Evolutionary conservation across 352 stramenopile species (phyloP).

Genomic region (Globisporangium apiculatum): DNA sequence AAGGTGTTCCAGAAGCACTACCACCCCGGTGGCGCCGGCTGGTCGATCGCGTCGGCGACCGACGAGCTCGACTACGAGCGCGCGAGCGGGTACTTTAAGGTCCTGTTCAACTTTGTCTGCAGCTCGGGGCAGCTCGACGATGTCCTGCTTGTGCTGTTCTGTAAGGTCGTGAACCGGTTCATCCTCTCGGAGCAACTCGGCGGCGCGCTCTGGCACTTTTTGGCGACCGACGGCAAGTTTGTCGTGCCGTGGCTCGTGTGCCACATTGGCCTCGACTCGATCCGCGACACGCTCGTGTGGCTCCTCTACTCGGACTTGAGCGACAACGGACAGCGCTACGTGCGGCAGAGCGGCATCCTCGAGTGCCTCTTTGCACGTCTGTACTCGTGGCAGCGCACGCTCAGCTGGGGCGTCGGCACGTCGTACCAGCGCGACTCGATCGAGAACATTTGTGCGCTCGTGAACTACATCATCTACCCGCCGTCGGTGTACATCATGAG

Average conservation of each 20-base stretch:
- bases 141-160: constrained; percentile 78
- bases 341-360: constrained; percentile 66
- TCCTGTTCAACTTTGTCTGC: constrained; percentile 81
- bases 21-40: constrained; percentile 23
- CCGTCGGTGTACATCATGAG: constrained; percentile 84
- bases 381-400: constrained; percentile 75
- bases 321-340: constrained; percentile 44
- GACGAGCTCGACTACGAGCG: constrained; percentile 48
- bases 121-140: constrained; percentile 57
- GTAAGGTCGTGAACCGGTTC: constrained; percentile 82
- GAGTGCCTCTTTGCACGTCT: constrained; percentile 70
- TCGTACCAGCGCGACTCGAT: constrained; percentile 81
- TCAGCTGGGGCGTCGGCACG: constrained; percentile 79
- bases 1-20: constrained; percentile 69
- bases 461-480: constrained; percentile 86
- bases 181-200: constrained; percentile 68
- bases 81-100: constrained; percentile 65
- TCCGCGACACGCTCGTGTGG: constrained; percentile 80
- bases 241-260: constrained; percentile 71
- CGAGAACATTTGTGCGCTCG: constrained; percentile 78
- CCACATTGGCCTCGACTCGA: constrained; percentile 80
- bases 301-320: constrained; percentile 82
- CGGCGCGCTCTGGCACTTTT: constrained; percentile 54
- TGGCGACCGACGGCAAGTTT: constrained; percentile 59
- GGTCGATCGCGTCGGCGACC: constrained; percentile 26